Evolutionary conservation across 768 basidiomycete species (phyloP), one percentile per base, ranked within the genome.

Genomic region (Suillus brevipes): DNA sequence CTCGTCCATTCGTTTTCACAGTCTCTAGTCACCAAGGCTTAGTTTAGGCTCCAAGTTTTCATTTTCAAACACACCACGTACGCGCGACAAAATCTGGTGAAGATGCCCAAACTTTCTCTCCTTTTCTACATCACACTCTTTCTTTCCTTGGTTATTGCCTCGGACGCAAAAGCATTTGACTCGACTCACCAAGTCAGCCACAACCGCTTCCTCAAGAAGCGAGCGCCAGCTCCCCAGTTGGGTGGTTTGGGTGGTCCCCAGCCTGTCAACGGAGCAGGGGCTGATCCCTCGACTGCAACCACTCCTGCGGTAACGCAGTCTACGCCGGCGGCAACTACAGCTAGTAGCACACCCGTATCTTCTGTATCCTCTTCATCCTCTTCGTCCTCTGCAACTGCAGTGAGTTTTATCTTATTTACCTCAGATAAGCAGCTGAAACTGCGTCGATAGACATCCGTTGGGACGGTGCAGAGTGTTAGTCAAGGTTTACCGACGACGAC

Each of bases 171-270:
- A 63, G 73, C 80, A 65, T 77, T 79, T 66, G 77, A 76, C 37
- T 74, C 66, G 7, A 77, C 77, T 42, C 87, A 84, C 76, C 87
- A 90, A 77, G 80, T 70, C 60, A 79, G 79, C 70, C 77, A 87
- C 71, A 85, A 86, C 71, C 89, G 91, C 71, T 77, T 93, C 74
- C 73, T 92, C 69, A 90, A 82, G 79, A 91, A 89, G 74, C 89
- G 91, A 43, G 73, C 79, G 5, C 80, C 83, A 1, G 50, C 65
- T 73, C 62, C 72, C 18, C 65, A 64, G 64, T 2, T 61, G 34
- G 55, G 62, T 42, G 36, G 31, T n/a, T 13, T 55, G 25, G 23
- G 64, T 59, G 43, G 69, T 36, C 37, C 57, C n/a, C 59, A 64
- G 28, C 67, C 74, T 58, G 73, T 79, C 65, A 76, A 74, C 65